A percentile compares a stretch with the other conserved stretches of the same genome.
Evolutionary conservation across 495 filamentous ascomycete species (phyloP).

Genomic region (Podospora anserina): DNA sequence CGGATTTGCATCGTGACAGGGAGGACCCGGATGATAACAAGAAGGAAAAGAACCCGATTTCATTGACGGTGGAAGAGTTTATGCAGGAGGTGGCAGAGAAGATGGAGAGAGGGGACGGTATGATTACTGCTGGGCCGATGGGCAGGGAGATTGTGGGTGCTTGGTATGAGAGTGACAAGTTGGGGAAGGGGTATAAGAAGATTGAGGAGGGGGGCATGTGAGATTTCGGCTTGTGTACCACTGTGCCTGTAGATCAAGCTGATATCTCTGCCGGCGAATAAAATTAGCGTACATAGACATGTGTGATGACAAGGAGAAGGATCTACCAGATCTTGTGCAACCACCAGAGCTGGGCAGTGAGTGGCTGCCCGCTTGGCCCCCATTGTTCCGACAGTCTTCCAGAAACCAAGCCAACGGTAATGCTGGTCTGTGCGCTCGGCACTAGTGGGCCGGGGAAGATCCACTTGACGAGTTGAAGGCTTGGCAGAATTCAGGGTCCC

Average conservation of each 20-base stretch:
- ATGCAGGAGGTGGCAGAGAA: conserved; percentile 36
- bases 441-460: neutral
- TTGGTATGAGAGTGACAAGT: conserved; percentile 37
- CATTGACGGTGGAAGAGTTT: conserved; percentile 45
- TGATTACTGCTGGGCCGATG: conserved; percentile 35
- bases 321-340: neutral
- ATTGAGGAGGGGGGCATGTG: neutral
- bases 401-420: neutral
- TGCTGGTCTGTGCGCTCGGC: neutral
- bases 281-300: too few relatives aligned
- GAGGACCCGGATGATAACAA: conserved; percentile 51
- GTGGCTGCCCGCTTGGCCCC: neutral
- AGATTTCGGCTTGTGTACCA: neutral
- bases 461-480: neutral
- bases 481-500: neutral
- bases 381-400: neutral
- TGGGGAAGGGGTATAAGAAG: conserved; percentile 18
- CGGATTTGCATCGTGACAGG: conserved; percentile 49
- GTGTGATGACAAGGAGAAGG: too few relatives aligned
- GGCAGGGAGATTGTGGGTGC: conserved; percentile 32
- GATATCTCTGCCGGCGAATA: too few relatives aligned
- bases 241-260: too few relatives aligned
- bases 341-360: neutral
- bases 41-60: conserved; percentile 44
- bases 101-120: conserved; percentile 40